phyloP scores from a whole-genome alignment of 352 stramenopile species.

The Pythium phragmiticola region DNA sequence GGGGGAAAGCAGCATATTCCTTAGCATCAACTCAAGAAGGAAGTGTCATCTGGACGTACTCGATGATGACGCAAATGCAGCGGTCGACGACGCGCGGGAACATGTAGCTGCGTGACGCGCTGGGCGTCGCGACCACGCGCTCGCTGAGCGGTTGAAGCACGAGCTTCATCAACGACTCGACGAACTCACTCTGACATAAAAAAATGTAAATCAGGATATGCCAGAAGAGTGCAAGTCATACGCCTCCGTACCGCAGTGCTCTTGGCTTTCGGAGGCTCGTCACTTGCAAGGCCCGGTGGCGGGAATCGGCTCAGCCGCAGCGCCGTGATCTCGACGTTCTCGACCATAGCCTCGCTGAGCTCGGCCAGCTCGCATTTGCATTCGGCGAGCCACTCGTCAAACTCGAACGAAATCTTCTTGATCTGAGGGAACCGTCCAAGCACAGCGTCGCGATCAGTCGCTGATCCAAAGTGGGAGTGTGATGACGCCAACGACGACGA shows the following conservation, averaged over 20 bases:
- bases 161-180: slow-evolving; percentile 49
- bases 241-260: slow-evolving; percentile 7
- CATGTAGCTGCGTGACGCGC: slow-evolving; percentile 40
- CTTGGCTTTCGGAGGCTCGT: not conserved
- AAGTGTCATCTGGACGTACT: slow-evolving; percentile 31
- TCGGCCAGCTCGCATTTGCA: slow-evolving; percentile 52
- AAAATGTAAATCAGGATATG: slow-evolving; percentile 1
- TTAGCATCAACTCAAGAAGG: not conserved
- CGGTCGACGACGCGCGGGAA: slow-evolving; percentile 52
- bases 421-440: slow-evolving; percentile 38
- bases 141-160: slow-evolving; percentile 47
- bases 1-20: not conserved
- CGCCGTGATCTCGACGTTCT: slow-evolving; percentile 44
- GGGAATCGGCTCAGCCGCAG: slow-evolving; percentile 33
- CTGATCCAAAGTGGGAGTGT: not conserved
- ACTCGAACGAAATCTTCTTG: slow-evolving; percentile 52
- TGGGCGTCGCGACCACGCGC: slow-evolving; percentile 41
- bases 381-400: slow-evolving; percentile 44
- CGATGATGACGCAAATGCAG: slow-evolving; percentile 51
- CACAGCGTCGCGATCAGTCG: not conserved
- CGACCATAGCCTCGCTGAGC: slow-evolving; percentile 54
- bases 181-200: slow-evolving; percentile 42
- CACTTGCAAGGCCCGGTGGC: slow-evolving; percentile 19
- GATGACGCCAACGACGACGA: slow-evolving; percentile 30
- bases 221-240: too few species aligned